Percentiles rank a stretch among this genome's conserved stretches.
phyloP scores from a whole-genome alignment of 2,329 filamentous ascomycete species.

The Pyrenochaeta sp. region DNA sequence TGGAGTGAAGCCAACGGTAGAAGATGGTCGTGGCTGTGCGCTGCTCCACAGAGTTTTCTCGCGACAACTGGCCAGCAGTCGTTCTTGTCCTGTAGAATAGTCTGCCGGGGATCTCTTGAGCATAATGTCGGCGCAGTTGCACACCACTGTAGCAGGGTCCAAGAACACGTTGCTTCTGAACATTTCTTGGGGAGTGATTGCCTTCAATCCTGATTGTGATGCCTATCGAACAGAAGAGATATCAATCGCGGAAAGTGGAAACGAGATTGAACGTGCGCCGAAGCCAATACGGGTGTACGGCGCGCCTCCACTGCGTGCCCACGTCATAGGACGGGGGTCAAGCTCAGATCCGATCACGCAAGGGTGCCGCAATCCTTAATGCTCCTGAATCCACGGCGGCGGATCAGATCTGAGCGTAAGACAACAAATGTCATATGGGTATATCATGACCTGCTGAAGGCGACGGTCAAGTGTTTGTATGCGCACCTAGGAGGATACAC shows the following conservation, averaged over 20 bases:
- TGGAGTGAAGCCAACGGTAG: not conserved
- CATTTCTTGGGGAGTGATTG: not conserved
- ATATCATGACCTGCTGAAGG: too few species aligned
- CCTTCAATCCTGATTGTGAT: not conserved
- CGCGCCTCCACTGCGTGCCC: not conserved
- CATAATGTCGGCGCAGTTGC: too few species aligned
- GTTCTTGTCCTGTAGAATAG: too few species aligned
- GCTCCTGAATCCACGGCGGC: slow-evolving; percentile 10
- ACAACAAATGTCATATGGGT: not conserved
- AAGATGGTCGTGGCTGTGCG: too few species aligned
- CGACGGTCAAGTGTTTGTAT: too few species aligned
- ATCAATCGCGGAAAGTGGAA: not conserved
- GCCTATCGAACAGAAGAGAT: not conserved
- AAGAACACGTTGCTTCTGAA: too few species aligned
- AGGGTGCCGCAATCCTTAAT: slow-evolving; percentile 9
- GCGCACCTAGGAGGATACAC: too few species aligned
- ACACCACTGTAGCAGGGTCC: too few species aligned
- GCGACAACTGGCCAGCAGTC: too few species aligned
- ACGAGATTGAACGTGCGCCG: not conserved
- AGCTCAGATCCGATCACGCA: slow-evolving; percentile 14
- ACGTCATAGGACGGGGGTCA: slow-evolving; percentile 19
- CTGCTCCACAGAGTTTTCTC: too few species aligned
- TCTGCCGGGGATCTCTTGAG: too few species aligned
- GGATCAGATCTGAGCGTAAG: not conserved
- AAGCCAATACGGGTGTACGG: not conserved